These are phyloP conservation scores for Hydrangea macrophylla DNA, from an alignment of 148 eudicot genomes.

Conservation along the genomic window DNA sequence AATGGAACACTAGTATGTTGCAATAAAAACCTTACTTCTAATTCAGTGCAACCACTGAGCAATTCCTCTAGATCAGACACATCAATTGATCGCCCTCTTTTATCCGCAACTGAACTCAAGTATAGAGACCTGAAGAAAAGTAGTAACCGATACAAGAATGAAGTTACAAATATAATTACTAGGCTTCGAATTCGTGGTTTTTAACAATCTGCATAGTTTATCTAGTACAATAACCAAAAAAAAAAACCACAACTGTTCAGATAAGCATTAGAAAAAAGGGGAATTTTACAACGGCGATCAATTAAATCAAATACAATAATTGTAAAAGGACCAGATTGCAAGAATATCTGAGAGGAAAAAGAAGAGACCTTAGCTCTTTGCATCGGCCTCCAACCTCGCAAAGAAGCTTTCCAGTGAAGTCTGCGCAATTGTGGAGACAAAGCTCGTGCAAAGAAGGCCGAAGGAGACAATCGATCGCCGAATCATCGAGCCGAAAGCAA, in stretches of 20 bases:
- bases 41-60: slow-evolving; percentile 84
- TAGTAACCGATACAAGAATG: slow-evolving; percentile 12
- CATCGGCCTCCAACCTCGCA: slow-evolving; percentile 60
- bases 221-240: no score
- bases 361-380: slow-evolving; percentile 57
- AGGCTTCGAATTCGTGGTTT: not conserved
- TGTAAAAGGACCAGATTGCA: not conserved
- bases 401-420: slow-evolving; percentile 74
- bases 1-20: no score
- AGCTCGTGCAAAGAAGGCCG: slow-evolving; percentile 68
- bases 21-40: slow-evolving; percentile 74
- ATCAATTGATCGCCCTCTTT: slow-evolving; percentile 82
- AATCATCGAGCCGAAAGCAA: slow-evolving; percentile 73
- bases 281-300: not conserved
- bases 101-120: slow-evolving; percentile 89
- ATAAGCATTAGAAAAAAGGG: no score
- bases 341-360: not conserved
- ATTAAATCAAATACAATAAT: not conserved
- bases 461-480: slow-evolving; percentile 50
- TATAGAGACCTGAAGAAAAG: slow-evolving; percentile 75
- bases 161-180: not conserved
- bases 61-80: slow-evolving; percentile 90
- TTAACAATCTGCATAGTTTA: not conserved
- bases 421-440: slow-evolving; percentile 68
- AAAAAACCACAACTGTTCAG: no score